Base-by-base conservation (phyloP, 176 grass and related monocot species). In the Melocanna baccifera region DNA sequence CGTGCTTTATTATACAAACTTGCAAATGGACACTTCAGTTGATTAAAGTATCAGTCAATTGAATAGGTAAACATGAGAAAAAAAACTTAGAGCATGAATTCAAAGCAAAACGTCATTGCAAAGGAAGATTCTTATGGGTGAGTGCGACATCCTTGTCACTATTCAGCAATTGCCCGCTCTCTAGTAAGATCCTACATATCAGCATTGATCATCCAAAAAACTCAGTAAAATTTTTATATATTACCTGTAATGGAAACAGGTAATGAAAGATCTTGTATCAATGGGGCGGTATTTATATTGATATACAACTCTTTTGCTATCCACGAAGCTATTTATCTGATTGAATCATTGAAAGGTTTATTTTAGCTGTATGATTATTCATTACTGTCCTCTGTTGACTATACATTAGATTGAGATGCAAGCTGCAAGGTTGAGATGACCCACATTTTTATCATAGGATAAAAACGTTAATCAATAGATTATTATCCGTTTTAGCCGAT, bases 101-200 rank as follows among this genome's bases (percentile, higher is more conserved):
- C 41, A 81, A 29, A 47, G 46, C 25, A 36, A 80, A 45, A 55
- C 79, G 85, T 86, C 73, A 96, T 66, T 89, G 81, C 69, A 97
- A 69, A 50, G 88, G 88, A 89, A 99, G 78, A 81, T 76, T 86
- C 82, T 87, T 94, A 42, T 99, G 97, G 81, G 90, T 96, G 71
- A 96, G 96, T 4, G 55, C 53, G 7, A 99, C 65, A 48, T 77
- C 91, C 86, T 94, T 91, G 75, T 99, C 97, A 48, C 93, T 84
- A 39, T 94, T 90, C 77, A 99, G 93, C 13, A 96, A 75, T 89
- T 99, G 93, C 8, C 93, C 97, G 19, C 20, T 91, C 5, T 93
- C 97, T 80, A 77, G 89, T 84, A 99, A 86, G 71, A 99, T 92
- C 97, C 97, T 99, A 74, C 78, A 90, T 11, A 68, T 34, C 18